Evolutionary conservation across 352 stramenopile genomes (phyloP).

Genomic region (Blastocystis sp.): DNA sequence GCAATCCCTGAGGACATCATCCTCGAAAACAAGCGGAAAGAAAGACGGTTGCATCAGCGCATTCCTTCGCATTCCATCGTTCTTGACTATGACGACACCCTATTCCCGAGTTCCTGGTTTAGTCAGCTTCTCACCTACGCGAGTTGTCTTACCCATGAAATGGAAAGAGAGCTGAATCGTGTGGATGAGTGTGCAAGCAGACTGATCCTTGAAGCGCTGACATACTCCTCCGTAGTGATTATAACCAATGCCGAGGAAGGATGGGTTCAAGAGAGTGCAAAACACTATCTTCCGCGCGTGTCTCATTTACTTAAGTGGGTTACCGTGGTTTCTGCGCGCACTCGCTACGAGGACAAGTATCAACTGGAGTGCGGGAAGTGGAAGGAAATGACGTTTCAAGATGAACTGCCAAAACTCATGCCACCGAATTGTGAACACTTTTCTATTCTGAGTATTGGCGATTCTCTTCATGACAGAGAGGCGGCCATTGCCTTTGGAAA

Average conservation of each 20-base stretch:
- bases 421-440: neutral
- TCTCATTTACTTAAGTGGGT: slow-evolving; percentile 80
- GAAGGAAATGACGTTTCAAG: slow-evolving; percentile 84
- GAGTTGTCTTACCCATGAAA: neutral
- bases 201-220: slow-evolving; percentile 78
- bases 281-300: slow-evolving; percentile 81
- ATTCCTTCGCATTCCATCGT: slow-evolving; percentile 62
- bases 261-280: slow-evolving; percentile 83
- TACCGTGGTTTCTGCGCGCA: slow-evolving; percentile 83
- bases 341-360: slow-evolving; percentile 83
- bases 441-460: slow-evolving; percentile 72
- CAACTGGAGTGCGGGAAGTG: slow-evolving; percentile 79
- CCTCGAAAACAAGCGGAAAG: neutral
- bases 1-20: too few species aligned
- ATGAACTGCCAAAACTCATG: slow-evolving; percentile 74
- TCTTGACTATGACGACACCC: slow-evolving; percentile 72
- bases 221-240: slow-evolving; percentile 80
- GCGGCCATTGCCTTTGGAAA: slow-evolving; percentile 66
- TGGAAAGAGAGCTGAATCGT: slow-evolving; percentile 75
- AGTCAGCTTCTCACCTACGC: neutral
- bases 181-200: slow-evolving; percentile 79
- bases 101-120: slow-evolving; percentile 71
- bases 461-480: slow-evolving; percentile 71
- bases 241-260: slow-evolving; percentile 83
- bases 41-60: neutral